Evolutionary conservation across 306 rosid genomes (phyloP).

Genomic region (Sicyos baderoa): DNA sequence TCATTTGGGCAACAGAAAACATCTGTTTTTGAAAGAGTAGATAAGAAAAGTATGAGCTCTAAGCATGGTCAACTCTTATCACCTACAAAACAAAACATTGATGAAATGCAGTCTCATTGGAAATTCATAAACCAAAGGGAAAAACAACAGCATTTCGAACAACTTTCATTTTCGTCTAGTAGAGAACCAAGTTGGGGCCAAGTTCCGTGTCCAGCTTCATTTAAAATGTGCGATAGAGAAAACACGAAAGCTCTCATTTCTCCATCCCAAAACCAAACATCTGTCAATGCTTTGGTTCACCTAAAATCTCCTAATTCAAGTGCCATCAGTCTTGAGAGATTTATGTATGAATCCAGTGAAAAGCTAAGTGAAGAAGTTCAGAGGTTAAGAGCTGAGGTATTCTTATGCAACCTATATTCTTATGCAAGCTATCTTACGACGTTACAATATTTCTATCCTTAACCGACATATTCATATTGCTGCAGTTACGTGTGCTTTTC

Average conservation of each 20-base stretch:
- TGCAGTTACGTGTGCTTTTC: not conserved
- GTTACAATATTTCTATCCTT: not conserved
- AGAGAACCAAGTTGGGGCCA: constrained; percentile 61
- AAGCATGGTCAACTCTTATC: constrained; percentile 33
- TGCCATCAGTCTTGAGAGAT: constrained; percentile 25
- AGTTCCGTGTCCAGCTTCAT: constrained; percentile 49
- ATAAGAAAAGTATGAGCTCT: constrained; percentile 37
- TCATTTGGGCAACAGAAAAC: constrained; percentile 27
- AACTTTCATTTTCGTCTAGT: constrained; percentile 28
- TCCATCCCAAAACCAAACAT: constrained; percentile 25
- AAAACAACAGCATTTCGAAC: constrained; percentile 31
- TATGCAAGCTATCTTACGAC: not conserved
- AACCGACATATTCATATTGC: not conserved
- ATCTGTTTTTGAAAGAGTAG: constrained; percentile 37
- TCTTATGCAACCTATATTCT: constrained; percentile 6
- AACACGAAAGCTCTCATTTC: constrained; percentile 31
- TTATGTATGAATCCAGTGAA: constrained; percentile 35
- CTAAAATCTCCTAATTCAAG: constrained; percentile 24
- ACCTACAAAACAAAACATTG: constrained; percentile 35
- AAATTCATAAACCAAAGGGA: constrained; percentile 38
- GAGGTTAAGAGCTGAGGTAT: constrained; percentile 60
- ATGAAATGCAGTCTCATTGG: constrained; percentile 44
- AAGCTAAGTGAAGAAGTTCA: constrained; percentile 50
- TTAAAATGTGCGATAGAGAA: constrained; percentile 31
- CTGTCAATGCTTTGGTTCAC: constrained; percentile 22